Conservation (phyloP, 139 green algal genomes). For the Ettlia oleoabundans region DNA sequence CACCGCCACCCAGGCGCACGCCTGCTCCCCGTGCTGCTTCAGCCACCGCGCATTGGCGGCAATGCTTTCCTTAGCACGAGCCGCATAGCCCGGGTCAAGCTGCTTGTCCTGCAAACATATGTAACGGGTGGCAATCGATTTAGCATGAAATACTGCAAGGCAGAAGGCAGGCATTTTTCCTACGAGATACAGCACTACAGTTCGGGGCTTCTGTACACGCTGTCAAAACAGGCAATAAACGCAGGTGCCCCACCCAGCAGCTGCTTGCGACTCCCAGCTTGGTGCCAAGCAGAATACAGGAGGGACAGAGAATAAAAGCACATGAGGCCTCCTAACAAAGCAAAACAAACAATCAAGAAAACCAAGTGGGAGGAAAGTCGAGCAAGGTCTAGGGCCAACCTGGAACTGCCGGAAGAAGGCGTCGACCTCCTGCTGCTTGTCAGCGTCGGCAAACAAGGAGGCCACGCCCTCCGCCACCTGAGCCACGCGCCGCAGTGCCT, state of each 20-base stretch:
- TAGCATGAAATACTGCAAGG: no score
- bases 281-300: no score
- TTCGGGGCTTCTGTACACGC: no score
- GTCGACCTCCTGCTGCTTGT: slow-evolving; percentile 41
- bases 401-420: slow-evolving; percentile 25
- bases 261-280: no score
- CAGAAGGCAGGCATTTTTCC: no score
- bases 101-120: slow-evolving; percentile 7
- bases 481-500: slow-evolving; percentile 37
- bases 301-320: no score
- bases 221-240: no score
- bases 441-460: slow-evolving; percentile 32
- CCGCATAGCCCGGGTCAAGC: slow-evolving; percentile 36
- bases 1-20: slow-evolving; percentile 41
- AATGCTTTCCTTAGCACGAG: slow-evolving; percentile 53
- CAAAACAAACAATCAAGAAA: not conserved
- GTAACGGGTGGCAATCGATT: no score
- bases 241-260: no score
- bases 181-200: no score
- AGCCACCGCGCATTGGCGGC: slow-evolving; percentile 43
- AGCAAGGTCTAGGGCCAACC: not conserved
- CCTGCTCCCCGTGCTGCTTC: slow-evolving; percentile 9
- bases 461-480: slow-evolving; percentile 39
- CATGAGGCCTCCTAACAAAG: no score
- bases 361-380: not conserved